A percentile compares a stretch with the other conserved stretches of the same genome.
Conservation (phyloP, 2,329 filamentous ascomycete genomes). For the Paraphaeosphaeria sporulosa region DNA sequence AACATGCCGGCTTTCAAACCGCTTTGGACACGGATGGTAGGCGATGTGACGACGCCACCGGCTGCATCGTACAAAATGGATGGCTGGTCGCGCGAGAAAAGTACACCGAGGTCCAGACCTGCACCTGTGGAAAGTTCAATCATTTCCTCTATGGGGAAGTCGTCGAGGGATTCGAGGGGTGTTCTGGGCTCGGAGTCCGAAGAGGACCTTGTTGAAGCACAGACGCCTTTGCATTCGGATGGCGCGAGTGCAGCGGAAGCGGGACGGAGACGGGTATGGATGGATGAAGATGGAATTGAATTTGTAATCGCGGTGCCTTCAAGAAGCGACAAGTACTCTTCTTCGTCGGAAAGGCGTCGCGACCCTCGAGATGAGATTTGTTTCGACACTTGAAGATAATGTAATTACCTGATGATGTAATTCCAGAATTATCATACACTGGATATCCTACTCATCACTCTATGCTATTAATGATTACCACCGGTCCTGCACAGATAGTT, state of each 20-base stretch:
- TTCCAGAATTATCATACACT: not conserved
- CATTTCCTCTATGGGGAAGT: not conserved
- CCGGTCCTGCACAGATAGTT: not conserved
- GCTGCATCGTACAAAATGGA: not conserved
- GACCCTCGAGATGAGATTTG: not conserved
- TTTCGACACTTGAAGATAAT: no score
- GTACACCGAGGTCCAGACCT: not conserved
- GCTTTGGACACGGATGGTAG: not conserved
- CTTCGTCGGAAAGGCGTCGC: not conserved
- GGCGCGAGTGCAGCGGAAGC: not conserved
- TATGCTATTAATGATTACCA: not conserved
- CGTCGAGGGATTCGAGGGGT: not conserved
- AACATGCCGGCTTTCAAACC: slow-evolving; percentile 9
- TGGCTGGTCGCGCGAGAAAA: not conserved
- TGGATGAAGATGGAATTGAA: not conserved
- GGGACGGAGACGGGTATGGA: not conserved
- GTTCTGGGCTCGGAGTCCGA: slow-evolving; percentile 7
- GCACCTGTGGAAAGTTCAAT: not conserved
- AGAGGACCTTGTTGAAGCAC: slow-evolving; percentile 3
- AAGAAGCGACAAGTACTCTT: not conserved
- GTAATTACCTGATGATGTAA: no score
- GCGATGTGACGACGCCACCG: not conserved
- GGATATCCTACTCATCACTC: not conserved
- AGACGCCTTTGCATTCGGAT: not conserved
- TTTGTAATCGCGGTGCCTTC: not conserved